Evolutionary conservation across 495 filamentous ascomycete species (phyloP), one percentile per base, ranked within the genome.

Genomic region (Friedmanniomyces endolithicus): DNA sequence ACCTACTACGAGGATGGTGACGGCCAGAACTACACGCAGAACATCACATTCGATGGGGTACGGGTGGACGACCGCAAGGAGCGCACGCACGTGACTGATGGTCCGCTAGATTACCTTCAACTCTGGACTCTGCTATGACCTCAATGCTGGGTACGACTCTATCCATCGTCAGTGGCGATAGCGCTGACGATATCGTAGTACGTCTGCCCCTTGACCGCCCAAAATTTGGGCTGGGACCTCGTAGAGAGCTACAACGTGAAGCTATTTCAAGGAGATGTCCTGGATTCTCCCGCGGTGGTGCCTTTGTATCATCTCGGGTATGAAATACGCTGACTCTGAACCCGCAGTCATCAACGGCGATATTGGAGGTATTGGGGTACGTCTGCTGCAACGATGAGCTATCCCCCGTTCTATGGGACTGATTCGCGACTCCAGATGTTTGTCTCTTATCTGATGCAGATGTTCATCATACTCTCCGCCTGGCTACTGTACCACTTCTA

Each of bases 371-470:
- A 52, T 52, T 14, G 49, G 49, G 11, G 48, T 50, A 9, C 12
- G 48, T 35, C n/a, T n/a, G n/a, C n/a, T n/a, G n/a, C n/a, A n/a
- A n/a, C n/a, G n/a, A n/a, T n/a, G n/a, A n/a, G n/a, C n/a, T n/a
- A n/a, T n/a, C n/a, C n/a, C n/a, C n/a, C n/a, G n/a, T n/a, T n/a
- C n/a, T n/a, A n/a, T n/a, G n/a, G 27, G 9, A 31, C 27, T 31
- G 27, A 31, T 9, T n/a, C 27, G 27, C 27, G 27, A 31, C 9
- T 31, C 27, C n/a, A 50, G 48, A 52, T 52, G 49, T 52, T 52
- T 29, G 49, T 52, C n/a, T 52, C 49, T 23, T 52, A 52, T 22
- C 1, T 52, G 2, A 52, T 52, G 49, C 49, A 52, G 49, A 40
- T 24, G 19, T 9, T 23, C 16, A 52, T 52, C 34, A 20, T 52